Base-by-base conservation (phyloP, 768 basidiomycete genomes). In the Boletus bicolor region DNA sequence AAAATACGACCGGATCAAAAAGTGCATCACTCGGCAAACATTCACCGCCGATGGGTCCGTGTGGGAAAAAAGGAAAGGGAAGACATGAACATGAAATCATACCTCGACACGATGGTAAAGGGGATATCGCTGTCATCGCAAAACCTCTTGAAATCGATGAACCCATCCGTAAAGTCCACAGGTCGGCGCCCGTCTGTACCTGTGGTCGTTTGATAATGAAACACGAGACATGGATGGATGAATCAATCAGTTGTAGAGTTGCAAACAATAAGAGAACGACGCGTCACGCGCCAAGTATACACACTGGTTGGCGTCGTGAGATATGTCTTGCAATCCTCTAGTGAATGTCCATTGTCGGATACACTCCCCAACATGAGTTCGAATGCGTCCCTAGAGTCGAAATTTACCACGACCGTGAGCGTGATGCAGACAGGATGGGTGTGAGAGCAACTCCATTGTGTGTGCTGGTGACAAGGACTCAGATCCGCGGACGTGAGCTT, bases 51-150 rank as follows among this genome's bases (percentile, higher is more conserved):
- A 60, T 12, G 28, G 5, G 34, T 45, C 14, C 34, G 50, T 26
- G 55, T 63, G 62, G 49, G 57, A 62, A 54, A 42, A 39, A 21
- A 36, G 21, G 41, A 12, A 7, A 34, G 7, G 41, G 46, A 7
- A 44, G 32, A 44, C 1, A 44, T 36, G 39, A 36, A 24, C 19
- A 36, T 37, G 37, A n/a, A 26, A 35, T 26, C 75, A 46, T 59
- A 90, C 91, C 90, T 93, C 5, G 95, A 97, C 42, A 97, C 92
- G 68, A 98, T 91, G 57, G 96, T 87, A 58, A 97, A 80, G 12
- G 97, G 97, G 44, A 98, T 82, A 61, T 87, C 86, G 44, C 84
- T 77, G 2, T 72, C 73, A 65, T 89, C 88, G 74, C 92, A 95
- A 84, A 87, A 98, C 17, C 76, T 72, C 71, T 89, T 86, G 72